These are phyloP conservation scores for Penicillium aurantiogriseum DNA, from an alignment of 2,329 filamentous ascomycete species.

Conservation along the genomic window DNA sequence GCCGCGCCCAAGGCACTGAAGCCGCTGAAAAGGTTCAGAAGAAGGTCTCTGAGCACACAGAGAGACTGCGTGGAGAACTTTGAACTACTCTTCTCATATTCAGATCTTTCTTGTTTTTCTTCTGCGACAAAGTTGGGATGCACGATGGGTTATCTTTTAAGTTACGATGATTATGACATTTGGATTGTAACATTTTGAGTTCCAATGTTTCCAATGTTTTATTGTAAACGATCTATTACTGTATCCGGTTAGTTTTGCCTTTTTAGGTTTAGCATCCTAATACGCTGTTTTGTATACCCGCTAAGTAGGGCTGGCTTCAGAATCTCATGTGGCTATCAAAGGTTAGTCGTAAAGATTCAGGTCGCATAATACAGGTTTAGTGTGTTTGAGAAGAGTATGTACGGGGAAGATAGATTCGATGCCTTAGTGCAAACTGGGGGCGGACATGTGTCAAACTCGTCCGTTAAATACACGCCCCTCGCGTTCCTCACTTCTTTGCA, in stretches of 20 bases:
- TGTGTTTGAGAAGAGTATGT: neutral
- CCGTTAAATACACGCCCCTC: no score
- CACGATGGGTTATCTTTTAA: conserved; percentile 1
- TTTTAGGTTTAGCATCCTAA: no score
- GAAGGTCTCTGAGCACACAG: conserved; percentile 54
- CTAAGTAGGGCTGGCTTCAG: no score
- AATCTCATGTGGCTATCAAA: neutral
- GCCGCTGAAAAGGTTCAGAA: conserved; percentile 45
- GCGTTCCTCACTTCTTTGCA: no score
- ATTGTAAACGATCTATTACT: no score
- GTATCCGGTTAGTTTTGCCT: no score
- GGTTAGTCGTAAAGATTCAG: conserved; percentile 4
- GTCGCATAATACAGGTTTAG: conserved; percentile 3
- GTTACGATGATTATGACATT: conserved; percentile 24
- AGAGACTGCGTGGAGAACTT: conserved; percentile 32
- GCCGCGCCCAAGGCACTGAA: conserved; percentile 49
- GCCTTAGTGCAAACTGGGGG: conserved; percentile 1
- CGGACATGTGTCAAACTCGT: neutral
- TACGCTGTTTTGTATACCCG: no score
- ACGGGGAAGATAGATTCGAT: neutral
- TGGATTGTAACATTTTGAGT: neutral
- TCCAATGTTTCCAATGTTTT: no score
- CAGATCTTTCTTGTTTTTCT: neutral
- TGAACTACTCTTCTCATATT: conserved; percentile 16
- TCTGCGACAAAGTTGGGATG: neutral